Percentiles rank a stretch among this genome's conserved stretches.
These are phyloP conservation scores for Simmondsia chinensis DNA, from an alignment of 148 eudicot genomes.

Conservation along the genomic window DNA sequence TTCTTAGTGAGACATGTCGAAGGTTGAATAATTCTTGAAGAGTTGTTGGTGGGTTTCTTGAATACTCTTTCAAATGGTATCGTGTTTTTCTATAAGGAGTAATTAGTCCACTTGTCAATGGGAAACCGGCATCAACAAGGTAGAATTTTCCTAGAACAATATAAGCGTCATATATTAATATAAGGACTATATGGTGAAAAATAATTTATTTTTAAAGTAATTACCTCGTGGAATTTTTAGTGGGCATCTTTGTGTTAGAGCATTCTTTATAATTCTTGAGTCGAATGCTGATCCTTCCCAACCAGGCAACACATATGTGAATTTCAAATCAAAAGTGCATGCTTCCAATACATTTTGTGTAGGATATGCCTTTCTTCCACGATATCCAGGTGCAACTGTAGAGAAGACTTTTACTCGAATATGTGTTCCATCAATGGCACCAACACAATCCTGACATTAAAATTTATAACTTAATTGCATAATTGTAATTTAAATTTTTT, in stretches of 20 bases:
- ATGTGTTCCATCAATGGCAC: constrained; percentile 7
- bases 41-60: not conserved
- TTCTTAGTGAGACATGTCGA: not conserved
- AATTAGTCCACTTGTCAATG: not conserved
- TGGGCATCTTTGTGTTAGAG: not conserved
- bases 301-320: constrained; percentile 4
- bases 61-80: too few relatives aligned
- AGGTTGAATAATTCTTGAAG: not conserved
- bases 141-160: not conserved
- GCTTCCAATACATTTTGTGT: constrained; percentile 5
- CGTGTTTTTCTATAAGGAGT: not conserved
- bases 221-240: constrained; percentile 2
- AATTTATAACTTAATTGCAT: too few relatives aligned
- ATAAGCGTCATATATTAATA: too few relatives aligned
- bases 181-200: too few relatives aligned
- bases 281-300: constrained; percentile 5
- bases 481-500: not conserved
- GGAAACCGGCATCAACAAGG: not conserved
- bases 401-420: constrained; percentile 1
- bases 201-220: too few relatives aligned
- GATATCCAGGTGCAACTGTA: constrained; percentile 3
- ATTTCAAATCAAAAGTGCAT: constrained; percentile 7
- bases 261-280: constrained; percentile 8
- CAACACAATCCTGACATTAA: constrained; percentile 7
- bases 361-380: constrained; percentile 2